A percentile compares a stretch with the other conserved stretches of the same genome.
Conservation (phyloP, 495 filamentous ascomycete genomes). For the Trichoderma gamsii region DNA sequence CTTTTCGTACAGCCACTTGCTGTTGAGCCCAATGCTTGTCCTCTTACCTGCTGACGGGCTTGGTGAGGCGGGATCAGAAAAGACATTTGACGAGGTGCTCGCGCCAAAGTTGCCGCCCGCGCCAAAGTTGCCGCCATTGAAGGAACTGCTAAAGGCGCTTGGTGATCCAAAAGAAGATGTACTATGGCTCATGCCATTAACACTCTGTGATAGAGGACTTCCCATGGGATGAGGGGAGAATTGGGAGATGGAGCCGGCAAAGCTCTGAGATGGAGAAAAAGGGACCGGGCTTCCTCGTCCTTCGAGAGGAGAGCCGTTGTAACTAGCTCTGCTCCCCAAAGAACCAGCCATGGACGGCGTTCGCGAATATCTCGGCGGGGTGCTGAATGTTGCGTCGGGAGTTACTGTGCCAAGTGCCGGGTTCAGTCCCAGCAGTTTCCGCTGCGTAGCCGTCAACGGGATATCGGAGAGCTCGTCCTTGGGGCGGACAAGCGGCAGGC, state of each 20-base stretch:
- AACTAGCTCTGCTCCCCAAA: conserved; percentile 43
- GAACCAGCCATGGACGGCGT: conserved; percentile 55
- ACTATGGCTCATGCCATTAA: conserved; percentile 36
- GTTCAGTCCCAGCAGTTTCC: conserved; percentile 73
- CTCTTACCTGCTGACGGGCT: conserved; percentile 63
- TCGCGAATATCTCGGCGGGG: conserved; percentile 79
- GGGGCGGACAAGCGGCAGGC: conserved; percentile 61
- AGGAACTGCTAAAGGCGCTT: conserved; percentile 20
- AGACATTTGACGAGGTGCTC: conserved; percentile 26
- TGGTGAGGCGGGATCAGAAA: conserved; percentile 45
- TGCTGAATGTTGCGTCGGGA: conserved; percentile 61
- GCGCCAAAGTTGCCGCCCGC: conserved; percentile 19
- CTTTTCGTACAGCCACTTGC: conserved; percentile 89
- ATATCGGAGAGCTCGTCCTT: conserved; percentile 82
- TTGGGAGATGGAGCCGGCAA: conserved; percentile 24
- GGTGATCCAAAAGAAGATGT: conserved; percentile 58
- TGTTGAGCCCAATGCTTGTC: conserved; percentile 68
- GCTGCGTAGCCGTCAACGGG: conserved; percentile 82
- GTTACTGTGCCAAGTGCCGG: conserved; percentile 61
- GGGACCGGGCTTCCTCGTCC: conserved; percentile 36
- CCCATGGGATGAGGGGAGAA: conserved; percentile 25
- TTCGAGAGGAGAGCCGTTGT: conserved; percentile 44
- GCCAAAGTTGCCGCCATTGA: conserved; percentile 7
- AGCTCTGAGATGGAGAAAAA: conserved; percentile 18
- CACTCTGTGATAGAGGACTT: conserved; percentile 66